Percentiles rank a stretch among this genome's conserved stretches.
These are phyloP conservation scores for Lepidium aucheri DNA, from an alignment of 345 rosid genomes.

Conservation along the genomic window DNA sequence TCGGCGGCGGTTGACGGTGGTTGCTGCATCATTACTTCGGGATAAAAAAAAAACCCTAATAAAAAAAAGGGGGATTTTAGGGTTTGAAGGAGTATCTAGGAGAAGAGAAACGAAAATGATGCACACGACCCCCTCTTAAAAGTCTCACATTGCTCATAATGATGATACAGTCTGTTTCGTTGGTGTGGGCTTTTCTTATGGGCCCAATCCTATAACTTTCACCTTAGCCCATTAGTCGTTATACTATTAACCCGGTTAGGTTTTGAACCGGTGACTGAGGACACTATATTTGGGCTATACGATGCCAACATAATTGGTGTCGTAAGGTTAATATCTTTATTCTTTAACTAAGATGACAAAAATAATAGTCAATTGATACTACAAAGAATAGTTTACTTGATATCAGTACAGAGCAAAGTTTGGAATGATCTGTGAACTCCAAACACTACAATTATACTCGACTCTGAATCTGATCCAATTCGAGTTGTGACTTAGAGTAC, in stretches of 20 bases:
- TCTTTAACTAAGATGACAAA: background rate
- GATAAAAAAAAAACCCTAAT: constrained; percentile 7
- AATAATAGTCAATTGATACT: background rate
- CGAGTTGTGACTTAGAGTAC: no score
- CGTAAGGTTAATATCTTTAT: background rate
- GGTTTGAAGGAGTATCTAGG: background rate
- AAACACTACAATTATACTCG: no score
- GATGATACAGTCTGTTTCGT: background rate
- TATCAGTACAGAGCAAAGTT: background rate
- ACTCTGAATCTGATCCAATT: no score
- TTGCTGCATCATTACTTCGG: constrained; percentile 58
- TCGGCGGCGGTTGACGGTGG: constrained; percentile 43
- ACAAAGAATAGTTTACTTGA: background rate
- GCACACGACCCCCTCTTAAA: background rate
- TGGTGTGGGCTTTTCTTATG: background rate
- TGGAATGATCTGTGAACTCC: background rate
- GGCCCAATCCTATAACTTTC: background rate
- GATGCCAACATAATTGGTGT: background rate
- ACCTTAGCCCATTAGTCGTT: background rate
- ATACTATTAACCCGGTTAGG: background rate
- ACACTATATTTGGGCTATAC: no score
- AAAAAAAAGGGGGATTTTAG: constrained; percentile 6
- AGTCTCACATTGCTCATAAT: background rate
- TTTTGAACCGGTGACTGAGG: background rate
- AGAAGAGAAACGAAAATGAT: background rate